Conservation (phyloP, 768 basidiomycete species). For the Russula dissimulans region DNA sequence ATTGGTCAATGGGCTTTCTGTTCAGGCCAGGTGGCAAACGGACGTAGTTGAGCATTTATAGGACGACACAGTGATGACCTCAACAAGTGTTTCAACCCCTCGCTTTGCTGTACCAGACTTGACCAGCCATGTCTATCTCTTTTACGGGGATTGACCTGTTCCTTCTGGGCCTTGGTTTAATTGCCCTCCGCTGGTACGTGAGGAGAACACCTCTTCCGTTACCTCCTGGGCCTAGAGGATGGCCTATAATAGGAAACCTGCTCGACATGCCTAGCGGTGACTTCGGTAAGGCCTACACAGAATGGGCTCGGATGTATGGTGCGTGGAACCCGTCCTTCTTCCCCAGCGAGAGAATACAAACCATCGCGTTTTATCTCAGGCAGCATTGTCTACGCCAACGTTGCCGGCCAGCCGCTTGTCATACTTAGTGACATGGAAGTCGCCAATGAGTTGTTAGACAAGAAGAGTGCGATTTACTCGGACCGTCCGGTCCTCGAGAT, state of each 20-base stretch:
- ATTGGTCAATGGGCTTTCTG: background rate
- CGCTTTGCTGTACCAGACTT: background rate
- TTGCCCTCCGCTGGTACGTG: background rate
- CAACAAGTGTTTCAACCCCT: background rate
- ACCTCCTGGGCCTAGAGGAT: constrained; percentile 8
- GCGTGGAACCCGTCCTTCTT: background rate
- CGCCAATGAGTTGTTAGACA: constrained; percentile 9
- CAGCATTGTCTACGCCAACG: background rate
- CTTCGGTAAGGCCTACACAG: background rate
- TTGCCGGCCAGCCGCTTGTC: constrained; percentile 1
- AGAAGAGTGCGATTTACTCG: constrained; percentile 7
- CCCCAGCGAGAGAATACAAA: background rate
- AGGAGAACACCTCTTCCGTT: background rate
- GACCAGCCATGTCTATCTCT: background rate
- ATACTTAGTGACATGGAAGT: background rate
- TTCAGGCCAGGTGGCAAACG: background rate
- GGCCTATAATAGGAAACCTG: constrained; percentile 3
- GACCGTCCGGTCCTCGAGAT: constrained; percentile 4
- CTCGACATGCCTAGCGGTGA: background rate
- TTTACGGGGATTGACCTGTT: background rate
- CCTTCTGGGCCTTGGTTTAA: background rate
- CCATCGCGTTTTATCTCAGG: background rate
- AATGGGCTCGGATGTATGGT: constrained; percentile 5
- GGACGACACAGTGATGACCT: background rate
- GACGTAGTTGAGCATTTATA: background rate